Conservation (phyloP, 106 monocot species). For the Hemerocallis citrina region DNA sequence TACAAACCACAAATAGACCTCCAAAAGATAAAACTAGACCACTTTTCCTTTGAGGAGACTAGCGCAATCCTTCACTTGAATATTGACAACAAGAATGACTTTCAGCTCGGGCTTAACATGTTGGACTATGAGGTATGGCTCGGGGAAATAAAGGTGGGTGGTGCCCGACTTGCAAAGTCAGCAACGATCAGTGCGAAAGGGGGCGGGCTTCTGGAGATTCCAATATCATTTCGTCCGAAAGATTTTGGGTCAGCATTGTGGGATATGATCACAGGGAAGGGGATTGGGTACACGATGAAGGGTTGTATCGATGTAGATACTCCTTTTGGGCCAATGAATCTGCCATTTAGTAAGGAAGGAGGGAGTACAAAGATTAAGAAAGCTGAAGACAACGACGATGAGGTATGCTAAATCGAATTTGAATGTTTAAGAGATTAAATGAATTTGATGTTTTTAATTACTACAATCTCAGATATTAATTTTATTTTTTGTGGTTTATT, state of each 20-base stretch:
- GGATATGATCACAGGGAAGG: slow-evolving; percentile 32
- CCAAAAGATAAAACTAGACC: slow-evolving; percentile 44
- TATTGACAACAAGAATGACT: slow-evolving; percentile 87
- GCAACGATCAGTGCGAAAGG: slow-evolving; percentile 59
- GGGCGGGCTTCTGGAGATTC: slow-evolving; percentile 46
- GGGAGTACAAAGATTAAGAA: slow-evolving; percentile 32
- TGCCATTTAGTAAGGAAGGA: slow-evolving; percentile 33
- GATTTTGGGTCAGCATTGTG: slow-evolving; percentile 72
- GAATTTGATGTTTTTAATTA: not conserved
- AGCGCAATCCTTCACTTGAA: slow-evolving; percentile 53
- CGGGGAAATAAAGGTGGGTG: slow-evolving; percentile 46
- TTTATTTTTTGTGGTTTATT: not conserved
- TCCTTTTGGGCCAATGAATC: slow-evolving; percentile 40
- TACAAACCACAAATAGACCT: slow-evolving; percentile 78
- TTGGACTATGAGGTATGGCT: slow-evolving; percentile 78
- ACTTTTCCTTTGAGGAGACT: slow-evolving; percentile 77
- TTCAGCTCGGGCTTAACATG: slow-evolving; percentile 61
- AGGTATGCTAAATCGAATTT: not conserved
- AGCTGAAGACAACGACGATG: slow-evolving; percentile 8
- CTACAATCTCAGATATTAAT: not conserved
- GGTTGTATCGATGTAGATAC: slow-evolving; percentile 34
- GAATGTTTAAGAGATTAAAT: not conserved
- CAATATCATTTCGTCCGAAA: slow-evolving; percentile 64
- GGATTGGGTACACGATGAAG: slow-evolving; percentile 28
- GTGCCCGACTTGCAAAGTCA: slow-evolving; percentile 45